phyloP scores from a whole-genome alignment of 2,329 filamentous ascomycete genomes.

The Plectosphaerella plurivora region DNA sequence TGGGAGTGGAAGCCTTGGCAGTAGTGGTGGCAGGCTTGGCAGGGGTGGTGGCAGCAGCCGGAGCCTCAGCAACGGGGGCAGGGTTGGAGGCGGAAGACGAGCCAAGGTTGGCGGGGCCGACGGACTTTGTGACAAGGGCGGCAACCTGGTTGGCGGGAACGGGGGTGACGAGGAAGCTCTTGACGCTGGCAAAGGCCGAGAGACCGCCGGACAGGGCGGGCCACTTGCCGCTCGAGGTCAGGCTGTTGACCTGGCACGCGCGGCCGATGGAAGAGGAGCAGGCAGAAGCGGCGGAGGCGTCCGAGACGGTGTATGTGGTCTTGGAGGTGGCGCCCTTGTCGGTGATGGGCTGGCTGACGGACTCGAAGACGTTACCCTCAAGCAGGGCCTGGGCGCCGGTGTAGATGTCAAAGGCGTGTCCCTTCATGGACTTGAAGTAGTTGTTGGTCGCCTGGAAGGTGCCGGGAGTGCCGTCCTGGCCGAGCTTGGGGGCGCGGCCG shows the following conservation, averaged over 20 bases:
- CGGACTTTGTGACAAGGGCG: slow-evolving; percentile 15
- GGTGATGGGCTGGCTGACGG: slow-evolving; percentile 26
- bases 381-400: slow-evolving; percentile 21
- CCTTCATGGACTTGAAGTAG: slow-evolving; percentile 21
- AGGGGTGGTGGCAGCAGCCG: background rate
- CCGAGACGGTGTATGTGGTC: slow-evolving; percentile 15
- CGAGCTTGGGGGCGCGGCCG: slow-evolving; percentile 16
- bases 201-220: slow-evolving; percentile 16
- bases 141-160: slow-evolving; percentile 18
- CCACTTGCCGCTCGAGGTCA: slow-evolving; percentile 15
- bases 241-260: slow-evolving; percentile 7
- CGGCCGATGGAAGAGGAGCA: slow-evolving; percentile 5
- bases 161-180: slow-evolving; percentile 17
- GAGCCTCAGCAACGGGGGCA: background rate
- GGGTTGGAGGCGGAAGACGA: slow-evolving; percentile 3
- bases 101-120: slow-evolving; percentile 18
- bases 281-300: slow-evolving; percentile 11
- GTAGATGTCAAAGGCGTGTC: slow-evolving; percentile 48
- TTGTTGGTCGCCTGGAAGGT: slow-evolving; percentile 23
- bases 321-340: slow-evolving; percentile 15
- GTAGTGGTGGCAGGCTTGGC: background rate
- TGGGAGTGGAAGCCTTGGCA: background rate
- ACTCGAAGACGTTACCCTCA: slow-evolving; percentile 21
- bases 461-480: slow-evolving; percentile 20
- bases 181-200: slow-evolving; percentile 6